phyloP scores from a whole-genome alignment of 495 filamentous ascomycete genomes.

The Aspergillus sparsus region DNA sequence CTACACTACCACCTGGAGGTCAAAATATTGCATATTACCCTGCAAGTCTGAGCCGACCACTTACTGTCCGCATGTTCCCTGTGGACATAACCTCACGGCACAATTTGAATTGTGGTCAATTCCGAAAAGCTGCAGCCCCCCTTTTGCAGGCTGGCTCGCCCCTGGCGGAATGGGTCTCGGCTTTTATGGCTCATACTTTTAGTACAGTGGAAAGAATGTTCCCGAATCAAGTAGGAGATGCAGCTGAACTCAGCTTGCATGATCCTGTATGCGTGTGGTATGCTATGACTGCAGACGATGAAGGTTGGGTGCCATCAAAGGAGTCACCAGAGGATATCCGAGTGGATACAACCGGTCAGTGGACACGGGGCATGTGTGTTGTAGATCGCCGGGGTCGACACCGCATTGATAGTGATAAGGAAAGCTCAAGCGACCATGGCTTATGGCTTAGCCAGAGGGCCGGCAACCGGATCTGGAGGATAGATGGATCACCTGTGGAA shows the following conservation, averaged over 20 bases:
- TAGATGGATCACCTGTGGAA: conserved; percentile 52
- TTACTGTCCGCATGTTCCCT: conserved; percentile 81
- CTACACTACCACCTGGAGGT: conserved; percentile 64
- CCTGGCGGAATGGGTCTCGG: conserved; percentile 76
- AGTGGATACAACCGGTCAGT: conserved; percentile 85
- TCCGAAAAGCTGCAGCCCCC: conserved; percentile 56
- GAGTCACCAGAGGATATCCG: conserved; percentile 68
- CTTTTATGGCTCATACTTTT: conserved; percentile 78
- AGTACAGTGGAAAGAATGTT: conserved; percentile 65
- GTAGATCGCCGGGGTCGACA: conserved; percentile 69
- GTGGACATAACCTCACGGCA: conserved; percentile 87
- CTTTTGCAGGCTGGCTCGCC: conserved; percentile 62
- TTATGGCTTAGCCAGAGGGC: conserved; percentile 69
- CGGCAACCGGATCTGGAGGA: conserved; percentile 77
- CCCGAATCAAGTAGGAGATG: conserved; percentile 52
- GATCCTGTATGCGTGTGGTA: conserved; percentile 92
- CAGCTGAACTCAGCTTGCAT: conserved; percentile 70
- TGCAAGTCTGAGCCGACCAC: conserved; percentile 56
- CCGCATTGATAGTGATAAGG: conserved; percentile 57
- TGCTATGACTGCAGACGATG: conserved; percentile 58
- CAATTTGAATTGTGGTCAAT: conserved; percentile 59
- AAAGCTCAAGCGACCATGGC: conserved; percentile 63
- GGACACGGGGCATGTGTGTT: conserved; percentile 90
- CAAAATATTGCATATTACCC: conserved; percentile 65
- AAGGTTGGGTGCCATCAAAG: conserved; percentile 45